Evolutionary conservation across 1,139 yeast genomes (phyloP).

Genomic region (Candida dubliniensis): DNA sequence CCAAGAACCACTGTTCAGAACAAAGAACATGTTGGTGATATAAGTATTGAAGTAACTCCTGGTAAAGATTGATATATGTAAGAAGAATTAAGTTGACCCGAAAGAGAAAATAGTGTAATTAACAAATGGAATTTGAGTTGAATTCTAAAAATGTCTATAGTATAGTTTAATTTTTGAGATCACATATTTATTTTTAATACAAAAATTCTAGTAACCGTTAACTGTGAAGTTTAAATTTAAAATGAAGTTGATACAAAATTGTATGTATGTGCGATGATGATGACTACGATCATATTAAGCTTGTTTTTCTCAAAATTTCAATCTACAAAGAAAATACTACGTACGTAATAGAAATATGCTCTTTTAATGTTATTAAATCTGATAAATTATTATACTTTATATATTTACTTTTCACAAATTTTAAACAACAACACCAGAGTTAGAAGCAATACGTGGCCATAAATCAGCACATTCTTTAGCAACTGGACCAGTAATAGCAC

Average conservation of each 20-base stretch:
- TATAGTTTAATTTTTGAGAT: too few species aligned
- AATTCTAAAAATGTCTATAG: too few species aligned
- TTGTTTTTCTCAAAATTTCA: too few species aligned
- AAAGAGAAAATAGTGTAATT: not conserved
- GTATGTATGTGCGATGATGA: too few species aligned
- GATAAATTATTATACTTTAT: not conserved
- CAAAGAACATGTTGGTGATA: slow-evolving; percentile 7
- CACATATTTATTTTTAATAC: too few species aligned
- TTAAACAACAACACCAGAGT: slow-evolving; percentile 99
- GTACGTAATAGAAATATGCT: not conserved
- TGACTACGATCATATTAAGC: too few species aligned
- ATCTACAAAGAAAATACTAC: not conserved
- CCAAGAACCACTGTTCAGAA: slow-evolving; percentile 1
- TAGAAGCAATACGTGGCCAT: slow-evolving; percentile 99
- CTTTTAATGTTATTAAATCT: not conserved
- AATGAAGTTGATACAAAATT: too few species aligned
- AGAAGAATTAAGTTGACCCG: not conserved
- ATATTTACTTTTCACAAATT: not conserved
- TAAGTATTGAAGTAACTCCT: slow-evolving; percentile 9
- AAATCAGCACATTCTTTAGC: slow-evolving; percentile 99
- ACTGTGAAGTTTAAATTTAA: too few species aligned
- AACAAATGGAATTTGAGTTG: too few species aligned
- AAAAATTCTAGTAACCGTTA: too few species aligned
- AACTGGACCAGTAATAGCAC: slow-evolving; percentile 99
- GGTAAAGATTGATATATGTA: slow-evolving; percentile 3